phyloP scores from a whole-genome alignment of 1,284 basidiomycete genomes.

The Gomphus bonarii region DNA sequence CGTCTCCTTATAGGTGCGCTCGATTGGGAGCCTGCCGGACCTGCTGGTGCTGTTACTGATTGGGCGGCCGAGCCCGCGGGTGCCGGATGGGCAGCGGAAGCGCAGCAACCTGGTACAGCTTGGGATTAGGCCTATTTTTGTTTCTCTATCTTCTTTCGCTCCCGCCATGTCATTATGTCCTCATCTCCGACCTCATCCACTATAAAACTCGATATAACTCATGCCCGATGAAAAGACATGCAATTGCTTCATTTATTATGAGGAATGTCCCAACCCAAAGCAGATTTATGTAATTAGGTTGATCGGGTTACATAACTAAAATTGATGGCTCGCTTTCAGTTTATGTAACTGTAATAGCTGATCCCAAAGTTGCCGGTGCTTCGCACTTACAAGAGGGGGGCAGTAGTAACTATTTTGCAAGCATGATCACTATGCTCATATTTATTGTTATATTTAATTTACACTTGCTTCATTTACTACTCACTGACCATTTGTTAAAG shows the following conservation, averaged over 20 bases:
- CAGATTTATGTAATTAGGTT: too few species aligned
- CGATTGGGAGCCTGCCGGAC: slow-evolving; percentile 63
- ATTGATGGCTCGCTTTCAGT: too few species aligned
- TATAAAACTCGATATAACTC: neutral
- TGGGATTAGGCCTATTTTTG: slow-evolving; percentile 44
- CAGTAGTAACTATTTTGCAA: too few species aligned
- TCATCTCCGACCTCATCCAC: neutral
- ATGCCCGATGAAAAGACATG: neutral
- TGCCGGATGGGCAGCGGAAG: slow-evolving; percentile 51
- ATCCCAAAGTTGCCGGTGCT: too few species aligned
- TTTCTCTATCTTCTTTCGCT: neutral
- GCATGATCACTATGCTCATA: too few species aligned
- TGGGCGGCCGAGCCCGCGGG: slow-evolving; percentile 75
- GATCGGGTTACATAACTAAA: too few species aligned
- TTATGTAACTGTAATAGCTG: too few species aligned
- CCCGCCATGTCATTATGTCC: neutral
- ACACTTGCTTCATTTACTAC: too few species aligned
- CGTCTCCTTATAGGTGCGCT: slow-evolving; percentile 43
- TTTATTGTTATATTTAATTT: too few species aligned
- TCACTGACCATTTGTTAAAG: too few species aligned
- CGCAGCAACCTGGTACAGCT: slow-evolving; percentile 27
- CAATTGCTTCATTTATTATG: neutral
- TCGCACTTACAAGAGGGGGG: too few species aligned
- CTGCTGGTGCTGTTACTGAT: slow-evolving; percentile 51
- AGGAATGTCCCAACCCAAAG: too few species aligned